Evolutionary conservation across 257 asterid species (phyloP), one percentile per base, ranked within the genome.

Genomic region (Solanum piurae): DNA sequence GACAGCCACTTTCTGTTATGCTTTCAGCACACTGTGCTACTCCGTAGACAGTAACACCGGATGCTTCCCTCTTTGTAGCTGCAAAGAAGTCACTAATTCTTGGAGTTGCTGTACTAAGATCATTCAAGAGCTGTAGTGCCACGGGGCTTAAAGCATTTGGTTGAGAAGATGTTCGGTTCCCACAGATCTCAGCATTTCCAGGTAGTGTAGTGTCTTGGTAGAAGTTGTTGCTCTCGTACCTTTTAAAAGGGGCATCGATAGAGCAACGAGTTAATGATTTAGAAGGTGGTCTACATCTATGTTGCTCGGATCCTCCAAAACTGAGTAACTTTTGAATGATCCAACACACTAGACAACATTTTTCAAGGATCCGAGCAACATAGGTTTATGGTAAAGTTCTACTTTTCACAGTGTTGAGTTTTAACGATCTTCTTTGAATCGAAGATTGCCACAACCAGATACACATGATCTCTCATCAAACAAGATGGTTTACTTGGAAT

Each of bases 11-110:
- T 49, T 83, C 89, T 44, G 86, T 88, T 74, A 94, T 74, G 13
- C 98, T 92, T 89, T 93, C 94, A 58, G 94, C 98, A 84, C 99
- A 95, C 87, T 96, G 99, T 29, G 98, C 98, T 62, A 93, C 88
- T 4, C 91, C 98, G 10, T 94, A 94, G 29, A 93, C 42, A 4
- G 93, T 88, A 31, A 69, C 90, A 64, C 74, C 49, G n/a, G 86
- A 69, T 20, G 73, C 82, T 88, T 46, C 87, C 27, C 91, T 91
- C 86, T 20, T 94, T 2, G 88, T 68, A 7, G 98, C 98, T n/a
- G 98, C 96, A 20, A 86, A 96, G 86, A 90, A 96, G 66, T 91
- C 94, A 9, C 85, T 89, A 29, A 91, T 94, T 66, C 90, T 93
- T 2, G 98, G 98, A 1, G 99, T 95, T 83, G 95, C 98, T 9